Conservation (phyloP, 2,329 filamentous ascomycete species). For the Chlorencoelia australis region DNA sequence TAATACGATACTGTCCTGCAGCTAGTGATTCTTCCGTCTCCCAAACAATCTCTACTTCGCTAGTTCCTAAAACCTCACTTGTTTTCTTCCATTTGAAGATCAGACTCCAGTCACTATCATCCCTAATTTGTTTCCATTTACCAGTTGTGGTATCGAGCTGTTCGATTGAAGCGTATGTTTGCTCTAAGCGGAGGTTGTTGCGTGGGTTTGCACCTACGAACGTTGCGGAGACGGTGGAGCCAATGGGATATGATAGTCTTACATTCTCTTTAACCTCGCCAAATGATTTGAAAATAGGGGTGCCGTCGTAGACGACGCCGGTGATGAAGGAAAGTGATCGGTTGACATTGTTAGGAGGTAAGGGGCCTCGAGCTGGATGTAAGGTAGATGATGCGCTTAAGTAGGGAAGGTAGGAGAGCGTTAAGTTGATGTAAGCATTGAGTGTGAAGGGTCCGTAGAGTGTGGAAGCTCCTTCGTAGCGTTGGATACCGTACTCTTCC, state of each 20-base stretch:
- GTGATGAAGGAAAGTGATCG: conserved; percentile 72
- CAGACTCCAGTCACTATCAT: conserved; percentile 75
- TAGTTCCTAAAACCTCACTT: conserved; percentile 59
- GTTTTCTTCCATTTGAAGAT: conserved; percentile 72
- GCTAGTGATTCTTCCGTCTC: conserved; percentile 54
- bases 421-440: conserved; percentile 79
- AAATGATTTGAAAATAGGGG: conserved; percentile 56
- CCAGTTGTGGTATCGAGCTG: conserved; percentile 35
- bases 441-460: conserved; percentile 77
- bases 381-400: conserved; percentile 41
- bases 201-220: conserved; percentile 86
- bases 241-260: conserved; percentile 43
- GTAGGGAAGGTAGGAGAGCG: conserved; percentile 60
- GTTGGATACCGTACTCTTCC: conserved; percentile 74
- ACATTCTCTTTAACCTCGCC: conserved; percentile 55
- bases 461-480: conserved; percentile 92
- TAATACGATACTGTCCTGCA: conserved; percentile 63
- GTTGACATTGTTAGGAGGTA: conserved; percentile 69
- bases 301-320: conserved; percentile 63
- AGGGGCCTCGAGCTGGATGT: conserved; percentile 43
- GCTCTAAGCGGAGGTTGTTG: conserved; percentile 72
- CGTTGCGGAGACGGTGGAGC: conserved; percentile 51
- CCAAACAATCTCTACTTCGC: conserved; percentile 73
- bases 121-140: conserved; percentile 55
- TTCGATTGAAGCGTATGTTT: conserved; percentile 72